These are phyloP conservation scores for Corynascus novoguineensis DNA, from an alignment of 495 filamentous ascomycete species.

Conservation along the genomic window DNA sequence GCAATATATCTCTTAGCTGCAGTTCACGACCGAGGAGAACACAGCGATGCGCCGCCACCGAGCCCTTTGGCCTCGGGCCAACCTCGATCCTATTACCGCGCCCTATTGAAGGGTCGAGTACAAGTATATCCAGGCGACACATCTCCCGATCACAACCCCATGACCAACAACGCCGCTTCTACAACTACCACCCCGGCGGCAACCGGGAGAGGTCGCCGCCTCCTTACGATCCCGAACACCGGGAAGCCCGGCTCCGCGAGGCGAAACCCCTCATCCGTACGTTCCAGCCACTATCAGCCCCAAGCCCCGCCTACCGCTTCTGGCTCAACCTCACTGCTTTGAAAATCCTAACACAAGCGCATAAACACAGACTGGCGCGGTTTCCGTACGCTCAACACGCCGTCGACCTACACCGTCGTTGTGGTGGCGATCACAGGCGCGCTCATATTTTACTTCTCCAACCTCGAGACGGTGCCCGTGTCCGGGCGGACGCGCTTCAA, in stretches of 20 bases:
- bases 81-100: neutral
- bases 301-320: neutral
- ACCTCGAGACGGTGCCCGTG: slow-evolving; percentile 75
- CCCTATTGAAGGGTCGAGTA: neutral
- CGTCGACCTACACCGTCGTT: slow-evolving; percentile 30
- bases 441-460: slow-evolving; percentile 58
- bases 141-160: neutral
- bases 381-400: slow-evolving; percentile 23
- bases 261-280: neutral
- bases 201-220: neutral
- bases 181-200: neutral
- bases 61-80: neutral
- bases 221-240: too few species aligned
- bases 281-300: neutral
- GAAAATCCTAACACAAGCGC: slow-evolving; percentile 39
- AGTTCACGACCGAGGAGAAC: neutral
- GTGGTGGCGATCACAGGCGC: slow-evolving; percentile 33
- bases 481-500: slow-evolving; percentile 80
- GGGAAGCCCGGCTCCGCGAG: too few species aligned
- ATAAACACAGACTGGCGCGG: slow-evolving; percentile 24
- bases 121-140: neutral
- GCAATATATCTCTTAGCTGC: neutral
- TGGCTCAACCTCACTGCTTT: slow-evolving; percentile 22
- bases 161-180: neutral
- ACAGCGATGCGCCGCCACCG: neutral